Conservation (phyloP, 164 flowering plant species). For the Macadamia tetraphylla region DNA sequence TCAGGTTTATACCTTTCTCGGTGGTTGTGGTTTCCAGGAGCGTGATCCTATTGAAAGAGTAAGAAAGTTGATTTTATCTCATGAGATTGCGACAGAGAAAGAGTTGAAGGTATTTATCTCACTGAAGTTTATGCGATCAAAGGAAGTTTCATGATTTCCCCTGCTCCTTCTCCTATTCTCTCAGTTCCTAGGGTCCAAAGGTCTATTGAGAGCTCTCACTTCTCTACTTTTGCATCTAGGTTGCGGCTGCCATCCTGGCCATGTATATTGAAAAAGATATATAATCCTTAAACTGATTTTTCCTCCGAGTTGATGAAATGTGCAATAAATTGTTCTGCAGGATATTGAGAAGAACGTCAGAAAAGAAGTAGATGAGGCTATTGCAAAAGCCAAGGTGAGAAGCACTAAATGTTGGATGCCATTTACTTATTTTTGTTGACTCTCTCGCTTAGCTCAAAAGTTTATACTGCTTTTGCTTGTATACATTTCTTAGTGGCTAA, state of each 20-base stretch:
- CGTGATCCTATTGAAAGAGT: conserved; percentile 96
- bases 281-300: too few species aligned
- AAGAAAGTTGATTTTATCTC: conserved; percentile 67
- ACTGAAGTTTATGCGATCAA: not conserved
- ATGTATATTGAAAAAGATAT: too few species aligned
- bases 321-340: conserved; percentile 30
- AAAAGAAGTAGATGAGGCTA: conserved; percentile 94
- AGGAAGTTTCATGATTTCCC: not conserved
- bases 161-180: too few species aligned
- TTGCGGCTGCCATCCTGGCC: too few species aligned
- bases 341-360: conserved; percentile 83
- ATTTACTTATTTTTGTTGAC: not conserved
- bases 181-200: not conserved
- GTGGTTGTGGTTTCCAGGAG: conserved; percentile 44
- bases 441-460: not conserved
- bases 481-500: not conserved
- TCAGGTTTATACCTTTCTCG: not conserved
- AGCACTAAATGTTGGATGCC: not conserved
- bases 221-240: too few species aligned
- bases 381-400: conserved; percentile 90
- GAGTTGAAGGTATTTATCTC: conserved; percentile 69
- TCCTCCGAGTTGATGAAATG: not conserved
- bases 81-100: conserved; percentile 79
- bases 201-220: too few species aligned
- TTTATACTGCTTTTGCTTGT: not conserved